These are phyloP conservation scores for Tolypocladium endophyticum DNA, from an alignment of 2,329 filamentous ascomycete genomes.

Conservation along the genomic window DNA sequence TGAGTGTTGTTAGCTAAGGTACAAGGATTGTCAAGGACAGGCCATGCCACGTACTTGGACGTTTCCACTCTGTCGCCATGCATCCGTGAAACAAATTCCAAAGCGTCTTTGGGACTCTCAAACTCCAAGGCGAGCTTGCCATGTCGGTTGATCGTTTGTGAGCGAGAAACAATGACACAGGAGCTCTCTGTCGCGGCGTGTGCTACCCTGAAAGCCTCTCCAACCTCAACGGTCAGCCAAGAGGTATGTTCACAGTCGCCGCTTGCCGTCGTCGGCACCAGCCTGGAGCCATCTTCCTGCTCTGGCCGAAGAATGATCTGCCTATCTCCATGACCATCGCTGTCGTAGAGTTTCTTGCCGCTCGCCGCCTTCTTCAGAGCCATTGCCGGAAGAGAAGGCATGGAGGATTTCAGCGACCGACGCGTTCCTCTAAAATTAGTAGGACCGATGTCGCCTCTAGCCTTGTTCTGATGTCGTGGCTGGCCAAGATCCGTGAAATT, in stretches of 20 bases:
- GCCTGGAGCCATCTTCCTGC: neutral
- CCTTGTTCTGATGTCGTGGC: neutral
- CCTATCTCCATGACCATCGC: neutral
- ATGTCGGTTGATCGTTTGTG: conserved; percentile 1
- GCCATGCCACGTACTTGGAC: conserved; percentile 6
- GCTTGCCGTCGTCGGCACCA: conserved; percentile 1
- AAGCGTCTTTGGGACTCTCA: neutral
- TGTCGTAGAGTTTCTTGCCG: conserved; percentile 7
- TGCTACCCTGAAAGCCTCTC: conserved; percentile 1
- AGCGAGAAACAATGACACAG: conserved; percentile 12
- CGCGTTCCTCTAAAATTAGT: conserved; percentile 8
- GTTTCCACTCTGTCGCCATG: neutral
- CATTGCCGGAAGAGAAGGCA: neutral
- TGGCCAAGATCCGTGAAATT: conserved; percentile 7
- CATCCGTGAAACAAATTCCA: neutral
- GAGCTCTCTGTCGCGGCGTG: conserved; percentile 8
- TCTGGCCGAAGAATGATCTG: conserved; percentile 2
- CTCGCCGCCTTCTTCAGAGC: conserved; percentile 13
- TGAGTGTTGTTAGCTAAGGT: neutral
- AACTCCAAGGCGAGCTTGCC: conserved; percentile 13
- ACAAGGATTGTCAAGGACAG: neutral
- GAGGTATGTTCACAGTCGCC: neutral
- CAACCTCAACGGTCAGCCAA: conserved; percentile 6
- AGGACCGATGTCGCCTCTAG: conserved; percentile 16
- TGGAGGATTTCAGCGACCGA: neutral